Percentiles rank a stretch among this genome's conserved stretches.
These are phyloP conservation scores for Vaccinium macrocarpon DNA, from an alignment of 148 eudicot genomes.

Conservation along the genomic window DNA sequence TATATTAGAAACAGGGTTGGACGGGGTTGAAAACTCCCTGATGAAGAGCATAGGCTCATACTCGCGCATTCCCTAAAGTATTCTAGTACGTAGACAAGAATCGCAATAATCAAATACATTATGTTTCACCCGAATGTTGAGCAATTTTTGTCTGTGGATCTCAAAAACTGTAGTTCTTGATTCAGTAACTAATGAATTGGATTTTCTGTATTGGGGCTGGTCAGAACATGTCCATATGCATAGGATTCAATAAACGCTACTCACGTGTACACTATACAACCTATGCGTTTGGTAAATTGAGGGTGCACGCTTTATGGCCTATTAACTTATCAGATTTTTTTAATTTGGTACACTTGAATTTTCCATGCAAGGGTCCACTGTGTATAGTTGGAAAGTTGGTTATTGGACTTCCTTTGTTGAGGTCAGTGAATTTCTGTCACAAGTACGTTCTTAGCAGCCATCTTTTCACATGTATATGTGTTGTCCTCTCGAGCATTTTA, in stretches of 20 bases:
- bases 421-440: neutral
- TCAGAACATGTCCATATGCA: neutral
- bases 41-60: neutral
- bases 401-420: neutral
- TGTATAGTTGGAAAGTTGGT: neutral
- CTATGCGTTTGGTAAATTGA: neutral
- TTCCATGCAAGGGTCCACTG: neutral
- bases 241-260: neutral
- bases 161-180: neutral
- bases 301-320: neutral
- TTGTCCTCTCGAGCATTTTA: neutral
- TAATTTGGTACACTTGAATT: neutral
- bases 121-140: neutral
- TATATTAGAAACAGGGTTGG: neutral
- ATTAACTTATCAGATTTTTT: neutral
- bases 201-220: conserved; percentile 3
- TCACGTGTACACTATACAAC: neutral
- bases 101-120: neutral
- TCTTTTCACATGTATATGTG: neutral
- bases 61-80: neutral
- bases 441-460: neutral
- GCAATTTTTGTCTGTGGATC: neutral
- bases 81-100: neutral
- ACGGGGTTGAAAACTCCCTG: neutral
- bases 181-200: neutral